Evolutionary conservation across 108 stramenopile species (phyloP).

Genomic region (Nitzschia putrida): DNA sequence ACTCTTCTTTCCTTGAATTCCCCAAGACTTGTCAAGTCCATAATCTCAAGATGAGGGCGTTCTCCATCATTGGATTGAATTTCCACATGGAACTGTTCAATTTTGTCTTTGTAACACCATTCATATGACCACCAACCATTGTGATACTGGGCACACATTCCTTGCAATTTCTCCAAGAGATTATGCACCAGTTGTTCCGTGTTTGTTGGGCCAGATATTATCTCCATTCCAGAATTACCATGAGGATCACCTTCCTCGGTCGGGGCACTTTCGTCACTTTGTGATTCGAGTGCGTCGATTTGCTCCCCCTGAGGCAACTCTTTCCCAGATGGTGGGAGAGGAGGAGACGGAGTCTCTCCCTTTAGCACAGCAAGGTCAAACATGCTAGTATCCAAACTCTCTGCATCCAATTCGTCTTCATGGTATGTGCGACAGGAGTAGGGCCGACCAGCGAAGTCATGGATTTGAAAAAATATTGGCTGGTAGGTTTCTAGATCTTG

Average conservation of each 20-base stretch:
- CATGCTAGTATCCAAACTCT: slow-evolving; percentile 61
- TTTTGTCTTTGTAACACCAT: slow-evolving; percentile 72
- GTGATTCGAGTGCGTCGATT: background rate
- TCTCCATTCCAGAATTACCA: slow-evolving; percentile 1
- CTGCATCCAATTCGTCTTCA: slow-evolving; percentile 69
- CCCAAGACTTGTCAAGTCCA: slow-evolving; percentile 62
- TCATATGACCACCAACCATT: slow-evolving; percentile 90
- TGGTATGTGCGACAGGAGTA: slow-evolving; percentile 71
- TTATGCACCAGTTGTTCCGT: slow-evolving; percentile 1
- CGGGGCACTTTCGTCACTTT: background rate
- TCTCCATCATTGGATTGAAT: slow-evolving; percentile 16
- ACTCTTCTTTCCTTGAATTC: slow-evolving; percentile 38
- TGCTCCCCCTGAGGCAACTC: background rate
- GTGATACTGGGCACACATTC: slow-evolving; percentile 73
- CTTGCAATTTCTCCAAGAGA: slow-evolving; percentile 40
- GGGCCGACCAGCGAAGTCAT: slow-evolving; percentile 57
- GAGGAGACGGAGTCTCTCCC: background rate
- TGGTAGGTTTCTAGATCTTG: slow-evolving; percentile 26
- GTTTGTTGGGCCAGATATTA: background rate
- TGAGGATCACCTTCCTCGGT: background rate
- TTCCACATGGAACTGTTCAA: slow-evolving; percentile 80
- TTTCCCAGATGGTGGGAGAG: background rate
- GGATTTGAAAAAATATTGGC: slow-evolving; percentile 53
- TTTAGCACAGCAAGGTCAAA: slow-evolving; percentile 45
- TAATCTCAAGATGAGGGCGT: slow-evolving; percentile 31